A percentile compares a stretch with the other conserved stretches of the same genome.
These are phyloP conservation scores for Clavispora carvajalis DNA, from an alignment of 805 yeast genomes.

Conservation along the genomic window DNA sequence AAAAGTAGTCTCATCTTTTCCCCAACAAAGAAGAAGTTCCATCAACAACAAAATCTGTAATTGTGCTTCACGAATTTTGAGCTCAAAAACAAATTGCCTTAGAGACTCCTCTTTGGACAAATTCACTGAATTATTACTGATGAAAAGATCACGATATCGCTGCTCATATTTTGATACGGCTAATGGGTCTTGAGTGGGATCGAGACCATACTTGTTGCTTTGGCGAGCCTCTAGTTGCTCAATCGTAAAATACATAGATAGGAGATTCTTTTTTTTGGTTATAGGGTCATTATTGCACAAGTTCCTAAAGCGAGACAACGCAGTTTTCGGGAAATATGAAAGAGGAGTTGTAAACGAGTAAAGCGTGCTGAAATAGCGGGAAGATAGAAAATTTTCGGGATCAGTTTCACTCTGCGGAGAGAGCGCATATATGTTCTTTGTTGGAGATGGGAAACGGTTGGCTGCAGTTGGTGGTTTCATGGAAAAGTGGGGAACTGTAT, in stretches of 20 bases:
- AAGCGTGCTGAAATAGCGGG: constrained; percentile 31
- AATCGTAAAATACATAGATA: constrained; percentile 26
- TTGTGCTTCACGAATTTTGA: constrained; percentile 54
- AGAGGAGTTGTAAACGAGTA: constrained; percentile 38
- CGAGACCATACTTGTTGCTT: constrained; percentile 24
- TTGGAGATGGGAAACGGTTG: not conserved
- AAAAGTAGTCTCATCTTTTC: constrained; percentile 31
- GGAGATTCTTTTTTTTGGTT: constrained; percentile 19
- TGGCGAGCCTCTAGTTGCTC: constrained; percentile 42
- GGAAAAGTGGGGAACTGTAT: constrained; percentile 5
- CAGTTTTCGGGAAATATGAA: constrained; percentile 45
- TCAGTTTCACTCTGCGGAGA: constrained; percentile 17
- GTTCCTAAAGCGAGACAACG: constrained; percentile 40
- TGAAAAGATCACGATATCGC: constrained; percentile 19
- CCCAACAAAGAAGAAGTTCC: constrained; percentile 37
- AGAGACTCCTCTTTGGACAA: constrained; percentile 15
- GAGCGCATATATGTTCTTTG: constrained; percentile 1
- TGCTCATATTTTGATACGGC: constrained; percentile 15
- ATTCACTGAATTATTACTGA: constrained; percentile 4
- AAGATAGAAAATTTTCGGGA: constrained; percentile 26
- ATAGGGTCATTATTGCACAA: constrained; percentile 29
- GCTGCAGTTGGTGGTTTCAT: constrained; percentile 15
- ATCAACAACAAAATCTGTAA: constrained; percentile 45
- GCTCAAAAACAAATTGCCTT: constrained; percentile 27
- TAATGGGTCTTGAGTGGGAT: constrained; percentile 1